Conservation (phyloP, 176 grass and related monocot genomes). For the Musa beccarii region DNA sequence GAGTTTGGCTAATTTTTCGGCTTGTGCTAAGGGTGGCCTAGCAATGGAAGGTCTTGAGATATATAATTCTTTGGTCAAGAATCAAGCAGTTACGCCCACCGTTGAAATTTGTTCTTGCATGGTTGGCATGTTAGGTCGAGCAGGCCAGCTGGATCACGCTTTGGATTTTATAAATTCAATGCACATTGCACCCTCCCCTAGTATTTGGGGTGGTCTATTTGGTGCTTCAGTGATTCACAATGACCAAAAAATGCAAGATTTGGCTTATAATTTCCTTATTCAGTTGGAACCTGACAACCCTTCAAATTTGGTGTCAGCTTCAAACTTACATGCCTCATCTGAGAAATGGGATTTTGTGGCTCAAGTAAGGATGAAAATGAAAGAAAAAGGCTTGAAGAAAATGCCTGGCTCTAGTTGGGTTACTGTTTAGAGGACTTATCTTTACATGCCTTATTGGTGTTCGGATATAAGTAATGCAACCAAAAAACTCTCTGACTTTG, state of each 20-base stretch:
- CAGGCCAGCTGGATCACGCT: constrained; percentile 34
- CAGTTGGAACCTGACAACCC: constrained; percentile 33
- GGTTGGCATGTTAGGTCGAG: constrained; percentile 50
- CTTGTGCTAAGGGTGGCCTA: constrained; percentile 41
- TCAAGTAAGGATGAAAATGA: constrained; percentile 51
- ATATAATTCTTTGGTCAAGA: constrained; percentile 39
- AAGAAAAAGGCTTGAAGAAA: constrained; percentile 35
- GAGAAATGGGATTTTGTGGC: constrained; percentile 53
- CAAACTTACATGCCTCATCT: constrained; percentile 55
- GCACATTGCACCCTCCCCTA: constrained; percentile 31
- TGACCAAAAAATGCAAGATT: constrained; percentile 44
- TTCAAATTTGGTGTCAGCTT: constrained; percentile 46
- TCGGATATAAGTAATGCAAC: neutral
- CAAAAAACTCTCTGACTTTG: neutral
- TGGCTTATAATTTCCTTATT: constrained; percentile 44
- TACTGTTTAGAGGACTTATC: neutral
- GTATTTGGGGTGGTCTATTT: constrained; percentile 65
- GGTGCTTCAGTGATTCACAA: constrained; percentile 43
- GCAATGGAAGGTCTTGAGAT: constrained; percentile 43
- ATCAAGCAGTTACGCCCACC: constrained; percentile 42
- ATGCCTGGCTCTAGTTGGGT: constrained; percentile 44
- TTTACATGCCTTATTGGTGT: neutral
- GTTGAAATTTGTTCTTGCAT: constrained; percentile 58
- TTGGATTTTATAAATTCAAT: constrained; percentile 53
- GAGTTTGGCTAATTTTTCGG: constrained; percentile 49